A percentile compares a stretch with the other conserved stretches of the same genome.
These are phyloP conservation scores for Nannochloropsis oceanica DNA, from an alignment of 108 stramenopile genomes.

Conservation along the genomic window DNA sequence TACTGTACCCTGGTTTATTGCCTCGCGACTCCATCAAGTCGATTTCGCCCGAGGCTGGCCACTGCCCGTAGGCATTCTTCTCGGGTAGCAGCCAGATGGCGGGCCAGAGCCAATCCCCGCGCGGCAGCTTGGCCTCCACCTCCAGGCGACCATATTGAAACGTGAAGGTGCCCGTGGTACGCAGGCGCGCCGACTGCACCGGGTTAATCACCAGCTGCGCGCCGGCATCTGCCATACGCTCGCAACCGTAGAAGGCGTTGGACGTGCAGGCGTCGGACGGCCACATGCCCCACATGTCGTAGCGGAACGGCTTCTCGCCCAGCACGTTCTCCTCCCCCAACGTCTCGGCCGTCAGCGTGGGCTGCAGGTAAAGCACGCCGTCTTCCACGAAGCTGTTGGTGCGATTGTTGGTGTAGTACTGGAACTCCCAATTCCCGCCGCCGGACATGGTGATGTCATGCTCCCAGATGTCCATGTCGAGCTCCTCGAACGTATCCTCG, in stretches of 20 bases:
- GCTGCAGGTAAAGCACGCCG: slow-evolving; percentile 25
- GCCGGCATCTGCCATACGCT: not conserved
- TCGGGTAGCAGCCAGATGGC: slow-evolving; percentile 52
- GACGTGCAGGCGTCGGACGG: slow-evolving; percentile 28
- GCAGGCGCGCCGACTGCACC: slow-evolving; percentile 19
- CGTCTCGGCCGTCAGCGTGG: slow-evolving; percentile 22
- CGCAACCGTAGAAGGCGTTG: slow-evolving; percentile 27
- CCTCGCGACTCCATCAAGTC: slow-evolving; percentile 48
- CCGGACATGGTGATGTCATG: slow-evolving; percentile 31
- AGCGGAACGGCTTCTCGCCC: slow-evolving; percentile 8
- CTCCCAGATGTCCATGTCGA: slow-evolving; percentile 20
- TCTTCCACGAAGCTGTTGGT: slow-evolving; percentile 25
- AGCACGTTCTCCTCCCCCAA: slow-evolving; percentile 9
- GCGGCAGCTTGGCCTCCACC: slow-evolving; percentile 23
- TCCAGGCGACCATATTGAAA: slow-evolving; percentile 23
- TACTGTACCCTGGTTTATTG: slow-evolving; percentile 9
- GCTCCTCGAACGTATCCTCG: slow-evolving; percentile 15
- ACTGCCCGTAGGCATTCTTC: slow-evolving; percentile 34
- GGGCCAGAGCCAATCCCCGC: slow-evolving; percentile 35
- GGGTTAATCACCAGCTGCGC: slow-evolving; percentile 10
- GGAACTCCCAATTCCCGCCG: slow-evolving; percentile 32
- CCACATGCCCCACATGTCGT: slow-evolving; percentile 21
- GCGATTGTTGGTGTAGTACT: slow-evolving; percentile 28
- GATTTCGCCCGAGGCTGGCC: slow-evolving; percentile 49
- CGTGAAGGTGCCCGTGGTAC: not conserved